A percentile compares a stretch with the other conserved stretches of the same genome.
phyloP scores from a whole-genome alignment of 371 early-diverging fungal species.

The Syncephalastrum racemosum region DNA sequence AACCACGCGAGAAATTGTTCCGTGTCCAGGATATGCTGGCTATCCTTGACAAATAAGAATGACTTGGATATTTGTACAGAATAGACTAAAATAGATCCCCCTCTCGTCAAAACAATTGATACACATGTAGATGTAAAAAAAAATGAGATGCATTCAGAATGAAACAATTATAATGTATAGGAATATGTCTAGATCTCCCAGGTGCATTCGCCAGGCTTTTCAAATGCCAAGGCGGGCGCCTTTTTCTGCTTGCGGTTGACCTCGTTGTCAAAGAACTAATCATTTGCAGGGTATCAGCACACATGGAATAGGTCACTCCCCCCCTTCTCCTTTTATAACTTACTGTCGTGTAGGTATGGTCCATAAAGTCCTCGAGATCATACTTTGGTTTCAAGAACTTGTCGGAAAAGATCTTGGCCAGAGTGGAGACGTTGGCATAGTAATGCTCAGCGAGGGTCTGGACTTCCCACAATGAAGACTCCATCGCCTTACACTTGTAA shows the following conservation, averaged over 20 bases:
- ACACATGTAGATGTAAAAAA: slow-evolving; percentile 35
- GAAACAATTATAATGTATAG: slow-evolving; percentile 58
- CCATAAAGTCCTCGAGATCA: slow-evolving; percentile 91
- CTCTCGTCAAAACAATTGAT: too few species aligned
- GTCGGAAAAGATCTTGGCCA: slow-evolving; percentile 84
- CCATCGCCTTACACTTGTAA: slow-evolving; percentile 74
- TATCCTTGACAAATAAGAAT: slow-evolving; percentile 9
- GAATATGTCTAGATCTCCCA: slow-evolving; percentile 32
- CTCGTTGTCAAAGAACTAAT: slow-evolving; percentile 70
- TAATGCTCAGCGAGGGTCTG: slow-evolving; percentile 82
- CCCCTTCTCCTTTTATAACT: slow-evolving; percentile 5
- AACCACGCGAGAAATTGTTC: slow-evolving; percentile 83
- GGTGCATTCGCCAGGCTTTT: slow-evolving; percentile 45
- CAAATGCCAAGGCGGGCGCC: slow-evolving; percentile 67
- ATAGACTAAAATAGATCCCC: too few species aligned
- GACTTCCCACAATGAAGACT: slow-evolving; percentile 93
- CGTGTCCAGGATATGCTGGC: slow-evolving; percentile 69
- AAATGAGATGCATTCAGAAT: not conserved
- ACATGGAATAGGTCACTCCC: too few species aligned
- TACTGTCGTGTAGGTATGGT: slow-evolving; percentile 84
- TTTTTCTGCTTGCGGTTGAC: slow-evolving; percentile 65
- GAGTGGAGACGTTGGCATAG: slow-evolving; percentile 77
- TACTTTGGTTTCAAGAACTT: slow-evolving; percentile 84
- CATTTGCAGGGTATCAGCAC: not conserved
- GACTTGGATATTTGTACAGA: not conserved